Evolutionary conservation across 2,329 filamentous ascomycete genomes (phyloP).

Genomic region (Ceratocystis harringtonii): DNA sequence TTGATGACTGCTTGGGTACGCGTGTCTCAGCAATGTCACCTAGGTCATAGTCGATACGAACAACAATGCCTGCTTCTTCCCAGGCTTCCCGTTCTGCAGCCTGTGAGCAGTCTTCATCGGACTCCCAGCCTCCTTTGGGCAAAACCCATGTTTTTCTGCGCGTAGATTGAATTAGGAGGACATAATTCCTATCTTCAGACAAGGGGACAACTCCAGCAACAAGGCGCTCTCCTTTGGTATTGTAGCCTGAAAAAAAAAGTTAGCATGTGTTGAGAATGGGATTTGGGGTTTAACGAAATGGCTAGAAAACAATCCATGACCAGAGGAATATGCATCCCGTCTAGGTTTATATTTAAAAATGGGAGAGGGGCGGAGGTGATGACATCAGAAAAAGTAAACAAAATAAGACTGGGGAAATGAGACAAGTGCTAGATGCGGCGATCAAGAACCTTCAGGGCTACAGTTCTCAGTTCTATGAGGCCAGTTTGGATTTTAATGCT

Average conservation of each 20-base stretch:
- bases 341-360: slow-evolving; percentile 11
- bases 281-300: neutral
- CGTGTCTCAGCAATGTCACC: slow-evolving; percentile 75
- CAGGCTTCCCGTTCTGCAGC: slow-evolving; percentile 85
- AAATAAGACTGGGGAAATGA: neutral
- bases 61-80: slow-evolving; percentile 91
- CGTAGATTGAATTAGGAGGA: slow-evolving; percentile 86
- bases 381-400: slow-evolving; percentile 4
- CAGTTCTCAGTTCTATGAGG: neutral
- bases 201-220: slow-evolving; percentile 90
- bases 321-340: neutral
- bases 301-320: neutral
- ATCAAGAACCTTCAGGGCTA: neutral
- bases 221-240: slow-evolving; percentile 77
- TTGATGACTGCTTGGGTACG: slow-evolving; percentile 56
- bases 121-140: slow-evolving; percentile 95
- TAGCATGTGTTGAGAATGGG: neutral
- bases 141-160: slow-evolving; percentile 88
- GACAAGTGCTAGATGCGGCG: neutral
- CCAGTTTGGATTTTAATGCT: neutral
- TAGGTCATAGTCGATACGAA: slow-evolving; percentile 70
- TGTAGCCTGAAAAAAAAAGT: slow-evolving; percentile 54
- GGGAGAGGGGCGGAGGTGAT: slow-evolving; percentile 14
- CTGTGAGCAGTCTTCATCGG: slow-evolving; percentile 73
- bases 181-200: slow-evolving; percentile 69